Conservation (phyloP, 768 basidiomycete genomes). For the Tulasnella sp. region DNA sequence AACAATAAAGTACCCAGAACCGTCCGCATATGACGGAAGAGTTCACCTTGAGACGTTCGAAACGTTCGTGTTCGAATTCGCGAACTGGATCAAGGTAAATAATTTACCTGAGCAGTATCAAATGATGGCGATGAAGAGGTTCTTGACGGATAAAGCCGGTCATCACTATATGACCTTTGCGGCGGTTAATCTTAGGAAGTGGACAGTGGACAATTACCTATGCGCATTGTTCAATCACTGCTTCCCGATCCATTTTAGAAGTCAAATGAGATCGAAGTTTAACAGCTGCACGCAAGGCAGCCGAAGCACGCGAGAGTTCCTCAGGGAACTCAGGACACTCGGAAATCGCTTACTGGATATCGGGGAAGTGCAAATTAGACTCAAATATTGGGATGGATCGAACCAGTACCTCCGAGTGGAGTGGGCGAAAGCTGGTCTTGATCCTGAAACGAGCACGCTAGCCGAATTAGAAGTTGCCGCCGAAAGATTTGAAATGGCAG, state of each 20-base stretch:
- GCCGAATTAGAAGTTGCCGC: conserved; percentile 6
- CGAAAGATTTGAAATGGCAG: conserved; percentile 13
- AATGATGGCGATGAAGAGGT: neutral
- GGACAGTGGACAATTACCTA: neutral
- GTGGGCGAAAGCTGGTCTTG: neutral
- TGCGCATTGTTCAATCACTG: conserved; percentile 7
- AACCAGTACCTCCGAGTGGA: neutral
- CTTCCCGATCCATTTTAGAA: conserved; percentile 10
- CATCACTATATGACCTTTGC: neutral
- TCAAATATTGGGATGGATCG: neutral
- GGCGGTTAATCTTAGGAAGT: neutral
- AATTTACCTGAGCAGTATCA: neutral
- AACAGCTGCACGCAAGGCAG: neutral
- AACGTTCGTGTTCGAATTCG: neutral
- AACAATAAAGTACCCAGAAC: neutral
- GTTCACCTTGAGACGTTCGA: neutral
- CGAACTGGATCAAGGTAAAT: neutral
- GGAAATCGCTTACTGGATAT: conserved; percentile 2
- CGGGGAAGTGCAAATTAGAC: neutral
- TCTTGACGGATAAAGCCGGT: conserved; percentile 10
- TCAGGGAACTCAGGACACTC: neutral
- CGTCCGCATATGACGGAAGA: neutral
- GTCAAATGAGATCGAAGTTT: neutral
- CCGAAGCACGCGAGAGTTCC: neutral
- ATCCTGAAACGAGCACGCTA: neutral